Base-by-base conservation (phyloP, 192 early-diverging fungal species). In the Entophlyctis helioformis region DNA sequence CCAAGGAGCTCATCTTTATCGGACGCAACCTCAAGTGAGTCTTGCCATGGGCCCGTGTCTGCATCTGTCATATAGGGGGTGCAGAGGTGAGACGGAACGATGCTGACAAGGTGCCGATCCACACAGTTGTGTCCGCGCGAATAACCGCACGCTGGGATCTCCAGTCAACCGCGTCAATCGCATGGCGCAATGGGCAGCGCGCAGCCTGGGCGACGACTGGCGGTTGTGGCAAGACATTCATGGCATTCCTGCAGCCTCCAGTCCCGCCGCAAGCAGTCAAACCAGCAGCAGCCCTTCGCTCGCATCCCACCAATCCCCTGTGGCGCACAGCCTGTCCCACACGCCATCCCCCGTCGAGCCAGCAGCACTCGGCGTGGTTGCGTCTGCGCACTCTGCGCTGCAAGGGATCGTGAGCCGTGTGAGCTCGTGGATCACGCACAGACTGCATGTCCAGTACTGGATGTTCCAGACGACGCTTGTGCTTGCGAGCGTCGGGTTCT, bases 1-100 rank as follows among this genome's bases (percentile, higher is more conserved):
- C 92, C 27, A 81, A 79, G 27, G 92, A 91, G 60, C 63, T 96
- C 8, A 87, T 96, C 27, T 93, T 96, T 56, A 63, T 96, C 19
- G 79, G 79, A 9, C 64, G 89, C 28, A 93, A 93, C 49, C 82
- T 92, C 77, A 87, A 89, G 46, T 81, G 83, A 33, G 78, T 82
- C 31, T 68, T 3, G 9, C 31, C 41, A 26, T 28, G 16, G 8
- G 12, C 20, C 32, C 36, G 16, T 16, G 16, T 10, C 24, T 6
- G 40, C 22, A 9, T 41, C 15, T 7, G 2, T 5, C 29, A 44
- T 26, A 6, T 3, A 35, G n/a, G 4, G 4, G 20, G 4, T 39
- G 6, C 21, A 21, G 16, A 1, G n/a, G 1, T 8, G 15, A 18
- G 19, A 46, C 33, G 3, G 38, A 36, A 18, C 8, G 3, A 25